Evolutionary conservation across 1,139 yeast species (phyloP), one percentile per base, ranked within the genome.

Genomic region (Petasospora fabianii): DNA sequence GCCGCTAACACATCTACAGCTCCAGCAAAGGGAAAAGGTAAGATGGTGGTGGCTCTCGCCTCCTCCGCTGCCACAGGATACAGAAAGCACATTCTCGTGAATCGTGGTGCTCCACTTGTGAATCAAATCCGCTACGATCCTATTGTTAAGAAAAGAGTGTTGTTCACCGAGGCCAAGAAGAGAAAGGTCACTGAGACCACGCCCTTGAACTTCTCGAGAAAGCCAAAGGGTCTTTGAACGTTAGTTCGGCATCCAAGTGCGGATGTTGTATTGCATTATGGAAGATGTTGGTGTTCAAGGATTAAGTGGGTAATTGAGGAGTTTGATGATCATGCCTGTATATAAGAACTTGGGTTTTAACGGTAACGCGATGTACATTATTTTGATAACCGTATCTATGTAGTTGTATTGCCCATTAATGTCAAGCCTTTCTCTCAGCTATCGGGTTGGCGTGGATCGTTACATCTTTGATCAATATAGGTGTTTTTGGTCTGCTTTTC

Each of bases 101-200:
- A 92, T 39, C 80, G 97, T 68, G 79, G 84, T 36, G 78, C 95
- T 6, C 85, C 85, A 34, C 69, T 77, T 43, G 80, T 90, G 49
- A 80, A 80, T 39, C 92, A 87, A 60, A 84, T 90, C 35, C 75
- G 95, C 56, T 92, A 92, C 60, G 98, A 92, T 60, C 97, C 97
- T 10, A 56, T 74, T 9, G 87, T 77, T 12, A 71, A 77, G 56
- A 73, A 84, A 49, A 97, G 88, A 65, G 96, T 94, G 40, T 70
- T 92, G 49, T 92, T 92, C 68, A 77, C 80, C 22, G 98, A 92
- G 62, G 77, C 84, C 42, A 84, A 85, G 62, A 87, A 86, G 72
- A 78, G 98, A 64, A 79, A 80, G 56, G 78, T 84, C 29, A 82
- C 87, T 6, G 88, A 80, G 52, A 60, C 65, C 35, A 73, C 73